These are phyloP conservation scores for Paradendryphiella salina DNA, from an alignment of 2,329 filamentous ascomycete species.

Conservation along the genomic window DNA sequence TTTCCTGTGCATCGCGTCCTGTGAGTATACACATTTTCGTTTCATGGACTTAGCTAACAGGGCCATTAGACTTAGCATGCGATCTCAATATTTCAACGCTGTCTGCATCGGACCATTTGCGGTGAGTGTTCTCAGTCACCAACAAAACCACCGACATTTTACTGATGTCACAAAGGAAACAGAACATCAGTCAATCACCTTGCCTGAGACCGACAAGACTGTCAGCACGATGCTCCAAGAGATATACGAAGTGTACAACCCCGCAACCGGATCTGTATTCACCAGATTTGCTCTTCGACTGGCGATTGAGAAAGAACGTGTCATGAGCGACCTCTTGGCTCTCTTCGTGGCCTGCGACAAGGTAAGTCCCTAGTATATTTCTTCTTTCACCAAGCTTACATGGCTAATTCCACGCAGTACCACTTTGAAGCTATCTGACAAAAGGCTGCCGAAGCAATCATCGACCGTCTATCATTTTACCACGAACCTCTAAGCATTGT, in stretches of 20 bases:
- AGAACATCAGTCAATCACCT: conserved; percentile 6
- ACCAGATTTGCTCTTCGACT: conserved; percentile 20
- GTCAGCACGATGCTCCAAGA: conserved; percentile 21
- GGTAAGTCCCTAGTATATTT: conserved; percentile 8
- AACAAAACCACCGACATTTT: not conserved
- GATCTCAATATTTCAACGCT: conserved; percentile 26
- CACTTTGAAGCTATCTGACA: conserved; percentile 22
- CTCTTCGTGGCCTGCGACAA: conserved; percentile 32
- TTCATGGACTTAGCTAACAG: not conserved
- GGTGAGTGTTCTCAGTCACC: conserved; percentile 3
- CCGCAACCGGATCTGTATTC: conserved; percentile 25
- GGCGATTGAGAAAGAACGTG: conserved; percentile 19
- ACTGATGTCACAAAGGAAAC: conserved; percentile 20
- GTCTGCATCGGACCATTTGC: conserved; percentile 22
- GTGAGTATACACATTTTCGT: conserved; percentile 10
- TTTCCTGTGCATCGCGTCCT: conserved; percentile 26
- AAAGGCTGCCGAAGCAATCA: conserved; percentile 18
- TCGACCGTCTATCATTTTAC: conserved; percentile 26
- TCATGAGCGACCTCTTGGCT: conserved; percentile 15
- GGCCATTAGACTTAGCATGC: conserved; percentile 17
- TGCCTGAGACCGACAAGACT: conserved; percentile 21
- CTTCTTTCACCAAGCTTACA: not conserved
- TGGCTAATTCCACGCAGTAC: conserved; percentile 21
- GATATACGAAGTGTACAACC: conserved; percentile 25
- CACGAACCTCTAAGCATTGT: conserved; percentile 20